These are phyloP conservation scores for Globisporangium mamillatum DNA, from an alignment of 352 stramenopile species.

Conservation along the genomic window DNA sequence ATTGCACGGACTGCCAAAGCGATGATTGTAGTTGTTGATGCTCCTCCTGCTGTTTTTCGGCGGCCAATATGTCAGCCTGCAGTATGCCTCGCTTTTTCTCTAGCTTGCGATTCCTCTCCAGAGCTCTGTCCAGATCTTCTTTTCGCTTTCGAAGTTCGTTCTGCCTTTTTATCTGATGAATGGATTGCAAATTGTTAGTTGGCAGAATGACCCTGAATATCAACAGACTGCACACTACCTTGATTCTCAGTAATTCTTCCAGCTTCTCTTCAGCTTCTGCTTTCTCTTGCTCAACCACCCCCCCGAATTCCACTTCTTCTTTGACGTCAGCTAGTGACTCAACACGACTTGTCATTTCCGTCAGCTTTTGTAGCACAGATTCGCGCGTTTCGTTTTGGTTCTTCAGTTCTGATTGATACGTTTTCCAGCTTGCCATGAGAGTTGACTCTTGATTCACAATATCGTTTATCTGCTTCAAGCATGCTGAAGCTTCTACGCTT, in stretches of 20 bases:
- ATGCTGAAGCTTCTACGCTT: not conserved
- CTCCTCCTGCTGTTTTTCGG: not conserved
- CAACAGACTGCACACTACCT: not conserved
- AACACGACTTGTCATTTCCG: not conserved
- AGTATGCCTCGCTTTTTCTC: not conserved
- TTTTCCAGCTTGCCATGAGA: not conserved
- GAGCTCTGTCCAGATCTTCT: not conserved
- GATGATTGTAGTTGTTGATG: not conserved
- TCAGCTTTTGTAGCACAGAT: not conserved
- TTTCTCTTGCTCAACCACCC: not conserved
- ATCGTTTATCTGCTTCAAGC: not conserved
- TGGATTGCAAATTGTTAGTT: not conserved
- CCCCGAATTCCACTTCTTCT: not conserved
- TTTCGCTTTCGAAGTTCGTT: not conserved
- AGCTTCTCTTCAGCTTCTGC: not conserved
- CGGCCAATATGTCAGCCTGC: not conserved
- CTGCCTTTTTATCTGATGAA: not conserved
- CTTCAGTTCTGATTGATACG: not conserved
- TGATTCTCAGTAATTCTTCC: not conserved
- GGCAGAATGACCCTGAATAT: not conserved
- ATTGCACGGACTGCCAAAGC: not conserved
- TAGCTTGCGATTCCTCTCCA: not conserved
- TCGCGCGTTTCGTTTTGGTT: not conserved
- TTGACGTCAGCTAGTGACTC: not conserved
- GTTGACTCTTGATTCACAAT: not conserved